Evolutionary conservation across 805 yeast genomes (phyloP).

Genomic region (Candida schatavii): DNA sequence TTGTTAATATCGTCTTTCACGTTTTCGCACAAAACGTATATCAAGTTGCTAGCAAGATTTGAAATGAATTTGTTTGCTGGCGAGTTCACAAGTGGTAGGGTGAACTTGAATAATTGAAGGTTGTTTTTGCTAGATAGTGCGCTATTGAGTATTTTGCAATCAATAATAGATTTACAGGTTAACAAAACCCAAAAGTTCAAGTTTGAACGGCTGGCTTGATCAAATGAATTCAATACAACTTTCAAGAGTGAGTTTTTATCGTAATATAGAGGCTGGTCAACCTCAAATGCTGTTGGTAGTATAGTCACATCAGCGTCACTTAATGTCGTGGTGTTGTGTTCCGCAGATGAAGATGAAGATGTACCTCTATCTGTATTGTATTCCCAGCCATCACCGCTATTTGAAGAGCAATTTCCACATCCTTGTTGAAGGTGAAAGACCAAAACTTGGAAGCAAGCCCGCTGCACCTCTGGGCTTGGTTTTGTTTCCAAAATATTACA

Average conservation of each 20-base stretch:
- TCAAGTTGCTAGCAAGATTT: slow-evolving; percentile 29
- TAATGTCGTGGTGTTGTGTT: background rate
- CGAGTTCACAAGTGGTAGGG: slow-evolving; percentile 15
- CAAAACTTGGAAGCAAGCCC: slow-evolving; percentile 16
- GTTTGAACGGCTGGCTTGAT: slow-evolving; percentile 2
- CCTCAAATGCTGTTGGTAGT: slow-evolving; percentile 10
- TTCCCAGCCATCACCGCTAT: no score
- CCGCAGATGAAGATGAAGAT: background rate
- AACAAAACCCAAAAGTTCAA: slow-evolving; percentile 24
- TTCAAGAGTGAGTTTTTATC: slow-evolving; percentile 11
- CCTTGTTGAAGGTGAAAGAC: slow-evolving; percentile 16
- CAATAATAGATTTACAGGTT: slow-evolving; percentile 16
- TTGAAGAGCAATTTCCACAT: no score
- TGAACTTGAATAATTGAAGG: slow-evolving; percentile 28
- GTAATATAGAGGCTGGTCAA: slow-evolving; percentile 3
- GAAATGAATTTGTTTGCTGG: background rate
- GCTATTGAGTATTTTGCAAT: background rate
- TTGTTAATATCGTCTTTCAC: background rate
- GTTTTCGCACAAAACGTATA: slow-evolving; percentile 4
- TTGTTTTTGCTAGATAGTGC: background rate
- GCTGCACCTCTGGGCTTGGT: slow-evolving; percentile 11
- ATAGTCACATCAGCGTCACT: slow-evolving; percentile 6
- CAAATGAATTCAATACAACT: slow-evolving; percentile 10
- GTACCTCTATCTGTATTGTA: no score
- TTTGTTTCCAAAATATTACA: background rate